Conservation (phyloP, 352 stramenopile genomes). For the Aphanomyces cochlioides region DNA sequence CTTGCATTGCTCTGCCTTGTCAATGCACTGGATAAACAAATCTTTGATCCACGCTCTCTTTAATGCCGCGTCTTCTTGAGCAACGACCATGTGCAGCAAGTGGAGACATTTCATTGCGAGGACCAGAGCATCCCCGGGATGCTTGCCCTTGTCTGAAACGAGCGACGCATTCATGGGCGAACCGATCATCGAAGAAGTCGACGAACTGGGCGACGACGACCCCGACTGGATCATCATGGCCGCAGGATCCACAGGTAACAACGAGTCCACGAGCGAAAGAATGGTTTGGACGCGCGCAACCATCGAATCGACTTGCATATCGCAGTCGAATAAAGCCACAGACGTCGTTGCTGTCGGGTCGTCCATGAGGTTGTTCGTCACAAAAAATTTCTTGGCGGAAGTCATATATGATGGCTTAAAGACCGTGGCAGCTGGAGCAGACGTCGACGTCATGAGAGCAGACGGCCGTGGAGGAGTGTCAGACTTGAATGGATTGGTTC, state of each 20-base stretch:
- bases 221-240: not conserved
- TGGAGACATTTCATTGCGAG: not conserved
- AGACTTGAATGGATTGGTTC: constrained; percentile 70
- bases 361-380: too few species aligned
- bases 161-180: not conserved
- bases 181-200: not conserved
- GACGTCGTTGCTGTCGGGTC: too few species aligned
- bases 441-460: constrained; percentile 6
- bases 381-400: too few species aligned
- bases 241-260: constrained; percentile 35
- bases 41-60: constrained; percentile 35
- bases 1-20: constrained; percentile 64
- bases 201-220: constrained; percentile 2
- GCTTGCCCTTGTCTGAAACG: constrained; percentile 2
- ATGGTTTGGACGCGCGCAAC: constrained; percentile 58
- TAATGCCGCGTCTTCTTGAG: not conserved
- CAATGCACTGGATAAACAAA: constrained; percentile 56
- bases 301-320: not conserved
- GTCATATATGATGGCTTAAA: too few species aligned
- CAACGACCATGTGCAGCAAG: constrained; percentile 12
- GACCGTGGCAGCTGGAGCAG: not conserved
- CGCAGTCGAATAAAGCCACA: too few species aligned
- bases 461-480: not conserved
- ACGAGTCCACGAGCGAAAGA: constrained; percentile 52
- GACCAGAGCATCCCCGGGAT: not conserved